phyloP scores from a whole-genome alignment of 1,139 yeast genomes.

The Nematodospora anomalae region DNA sequence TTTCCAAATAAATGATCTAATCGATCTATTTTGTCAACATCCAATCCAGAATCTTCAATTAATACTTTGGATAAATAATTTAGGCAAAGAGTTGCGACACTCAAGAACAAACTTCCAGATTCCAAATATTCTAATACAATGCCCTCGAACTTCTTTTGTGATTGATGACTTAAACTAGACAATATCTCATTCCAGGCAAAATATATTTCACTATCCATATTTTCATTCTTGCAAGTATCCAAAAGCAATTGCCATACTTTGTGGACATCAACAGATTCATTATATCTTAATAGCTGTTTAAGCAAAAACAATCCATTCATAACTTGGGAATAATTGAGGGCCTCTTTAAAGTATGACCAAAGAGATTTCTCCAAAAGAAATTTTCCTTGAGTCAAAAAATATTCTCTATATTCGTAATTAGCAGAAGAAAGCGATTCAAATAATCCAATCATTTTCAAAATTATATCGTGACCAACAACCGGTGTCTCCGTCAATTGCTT shows the following conservation, averaged over 20 bases:
- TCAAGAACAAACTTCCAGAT: constrained; percentile 3
- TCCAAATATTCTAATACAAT: constrained; percentile 11
- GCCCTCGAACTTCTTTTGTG: constrained; percentile 8
- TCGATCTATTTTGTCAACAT: constrained; percentile 6
- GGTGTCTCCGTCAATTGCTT: constrained; percentile 8
- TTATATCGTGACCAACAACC: constrained; percentile 4
- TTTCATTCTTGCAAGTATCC: constrained; percentile 7
- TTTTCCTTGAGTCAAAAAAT: constrained; percentile 27
- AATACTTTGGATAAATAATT: constrained; percentile 12
- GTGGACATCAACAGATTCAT: constrained; percentile 10
- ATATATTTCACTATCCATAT: constrained; percentile 12
- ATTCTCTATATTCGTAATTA: constrained; percentile 27
- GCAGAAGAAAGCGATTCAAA: constrained; percentile 11
- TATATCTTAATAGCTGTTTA: constrained; percentile 10
- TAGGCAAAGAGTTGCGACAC: constrained; percentile 8
- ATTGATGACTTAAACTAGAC: constrained; percentile 1
- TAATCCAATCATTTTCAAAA: constrained; percentile 7
- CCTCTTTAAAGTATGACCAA: constrained; percentile 13
- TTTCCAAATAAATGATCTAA: constrained; percentile 30
- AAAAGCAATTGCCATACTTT: constrained; percentile 10
- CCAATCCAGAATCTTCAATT: constrained; percentile 7
- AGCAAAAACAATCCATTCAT: constrained; percentile 13
- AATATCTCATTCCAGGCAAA: constrained; percentile 15
- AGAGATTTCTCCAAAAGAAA: constrained; percentile 26
- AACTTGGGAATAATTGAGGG: background rate